These are phyloP conservation scores for Niebla homalea DNA, from an alignment of 495 filamentous ascomycete genomes.

Conservation along the genomic window DNA sequence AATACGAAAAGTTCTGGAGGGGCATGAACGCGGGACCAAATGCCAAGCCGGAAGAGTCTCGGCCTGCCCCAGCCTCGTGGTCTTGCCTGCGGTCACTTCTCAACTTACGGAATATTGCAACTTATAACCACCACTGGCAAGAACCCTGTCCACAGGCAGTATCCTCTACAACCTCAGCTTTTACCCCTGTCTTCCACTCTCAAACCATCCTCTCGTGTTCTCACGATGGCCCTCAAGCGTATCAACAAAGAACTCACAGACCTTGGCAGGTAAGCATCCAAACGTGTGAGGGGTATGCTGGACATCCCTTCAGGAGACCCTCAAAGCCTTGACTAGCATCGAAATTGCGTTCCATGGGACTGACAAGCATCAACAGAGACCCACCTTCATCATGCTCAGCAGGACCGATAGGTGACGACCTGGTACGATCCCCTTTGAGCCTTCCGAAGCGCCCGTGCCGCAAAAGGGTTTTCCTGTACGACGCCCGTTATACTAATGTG, in stretches of 20 bases:
- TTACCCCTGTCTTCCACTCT: too few species aligned
- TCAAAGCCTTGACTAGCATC: neutral
- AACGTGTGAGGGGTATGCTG: neutral
- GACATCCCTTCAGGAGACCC: neutral
- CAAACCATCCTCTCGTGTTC: neutral
- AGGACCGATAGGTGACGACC: slow-evolving; percentile 88
- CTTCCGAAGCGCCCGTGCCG: neutral
- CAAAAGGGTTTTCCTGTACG: neutral
- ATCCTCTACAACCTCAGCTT: too few species aligned
- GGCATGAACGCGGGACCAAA: too few species aligned
- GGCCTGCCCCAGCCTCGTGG: too few species aligned
- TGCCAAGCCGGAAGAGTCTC: too few species aligned
- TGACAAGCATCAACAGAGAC: slow-evolving; percentile 52
- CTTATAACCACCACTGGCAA: too few species aligned
- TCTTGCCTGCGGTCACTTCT: too few species aligned
- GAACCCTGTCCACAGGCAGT: too few species aligned
- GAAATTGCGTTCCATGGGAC: too few species aligned
- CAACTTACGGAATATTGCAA: too few species aligned
- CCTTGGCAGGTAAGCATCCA: slow-evolving; percentile 69
- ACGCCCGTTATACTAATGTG: neutral
- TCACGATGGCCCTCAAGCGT: slow-evolving; percentile 91
- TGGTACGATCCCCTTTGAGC: slow-evolving; percentile 51
- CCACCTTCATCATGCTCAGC: slow-evolving; percentile 98
- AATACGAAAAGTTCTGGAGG: too few species aligned
- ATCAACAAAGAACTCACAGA: slow-evolving; percentile 99